Evolutionary conservation across 805 yeast species (phyloP), one percentile per base, ranked within the genome.

Genomic region (Brettanomyces nanus): DNA sequence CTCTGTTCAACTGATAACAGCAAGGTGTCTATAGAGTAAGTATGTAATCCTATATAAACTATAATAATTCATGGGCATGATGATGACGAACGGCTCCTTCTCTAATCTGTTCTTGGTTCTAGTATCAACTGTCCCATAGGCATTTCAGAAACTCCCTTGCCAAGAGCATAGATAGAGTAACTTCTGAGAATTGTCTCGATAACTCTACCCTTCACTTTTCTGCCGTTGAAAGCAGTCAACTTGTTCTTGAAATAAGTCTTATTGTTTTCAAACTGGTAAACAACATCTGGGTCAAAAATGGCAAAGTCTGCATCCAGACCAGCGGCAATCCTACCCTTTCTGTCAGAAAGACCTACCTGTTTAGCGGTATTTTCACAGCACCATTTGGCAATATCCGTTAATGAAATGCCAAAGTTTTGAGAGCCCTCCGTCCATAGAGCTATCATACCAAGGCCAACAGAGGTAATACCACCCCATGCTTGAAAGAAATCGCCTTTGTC

Each of bases 381-480:
- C 96, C 96, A 87, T 46, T 65, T 64, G 14, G 77, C 75, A 33
- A 89, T 80, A 42, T 86, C 87, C 3, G 62, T 48, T 43, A 77
- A 58, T 4, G 47, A 33, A 22, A 54, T 39, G 25, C 35, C 45
- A 37, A 51, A 53, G 5, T 46, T 43, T 48, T 71, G 71, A 33
- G 66, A 46, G 9, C 84, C 87, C 49, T 81, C 86, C 1, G 95
- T 85, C 69, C 75, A 81, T 36, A 89, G 59, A 28, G 87, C 71
- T 0, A 95, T 84, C 33, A 89, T 67, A 0, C 97, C 97, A 29
- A 90, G 73, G 0, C 97, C 97, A 23, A 89, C 94, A 1, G 95
- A 84, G 2, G 95, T 71, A 29, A 89, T 86, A 7, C 97, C 97
- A 26, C 97, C 97, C 97, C 97, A 89, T 2, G 97, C 95, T 26